Percentiles rank a stretch among this genome's conserved stretches.
These are phyloP conservation scores for Leccinum griseonigrum DNA, from an alignment of 1,284 basidiomycete species.

Conservation along the genomic window DNA sequence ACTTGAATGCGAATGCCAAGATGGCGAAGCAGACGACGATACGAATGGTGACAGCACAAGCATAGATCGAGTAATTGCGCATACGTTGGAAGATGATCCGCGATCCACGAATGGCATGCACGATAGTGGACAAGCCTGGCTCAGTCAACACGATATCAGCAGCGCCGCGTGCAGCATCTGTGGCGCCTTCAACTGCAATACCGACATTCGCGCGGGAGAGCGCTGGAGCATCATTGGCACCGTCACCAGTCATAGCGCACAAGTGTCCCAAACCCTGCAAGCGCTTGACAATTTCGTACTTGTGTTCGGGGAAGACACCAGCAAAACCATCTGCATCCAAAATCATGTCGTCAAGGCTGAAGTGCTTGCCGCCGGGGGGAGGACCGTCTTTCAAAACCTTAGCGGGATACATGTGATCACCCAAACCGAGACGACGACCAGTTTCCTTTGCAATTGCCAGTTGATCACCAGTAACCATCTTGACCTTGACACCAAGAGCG, in stretches of 20 bases:
- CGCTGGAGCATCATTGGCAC: conserved; percentile 85
- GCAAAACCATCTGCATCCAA: conserved; percentile 79
- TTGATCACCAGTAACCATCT: conserved; percentile 99
- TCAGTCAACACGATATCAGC: conserved; percentile 85
- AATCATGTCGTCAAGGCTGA: conserved; percentile 78
- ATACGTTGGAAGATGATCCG: conserved; percentile 89
- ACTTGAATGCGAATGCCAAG: conserved; percentile 88
- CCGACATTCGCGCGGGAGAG: conserved; percentile 84
- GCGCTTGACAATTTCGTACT: conserved; percentile 82
- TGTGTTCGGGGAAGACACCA: conserved; percentile 88
- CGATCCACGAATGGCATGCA: conserved; percentile 82
- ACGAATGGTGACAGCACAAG: conserved; percentile 91
- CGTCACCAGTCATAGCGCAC: conserved; percentile 83
- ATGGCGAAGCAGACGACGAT: conserved; percentile 97
- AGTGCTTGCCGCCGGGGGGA: conserved; percentile 64
- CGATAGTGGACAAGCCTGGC: conserved; percentile 84
- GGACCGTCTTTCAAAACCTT: conserved; percentile 83
- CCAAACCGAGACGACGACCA: conserved; percentile 92
- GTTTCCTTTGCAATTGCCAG: conserved; percentile 99
- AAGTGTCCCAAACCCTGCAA: conserved; percentile 78
- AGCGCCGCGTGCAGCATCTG: conserved; percentile 82
- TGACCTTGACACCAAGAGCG: conserved; percentile 95
- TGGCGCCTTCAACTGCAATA: conserved; percentile 87
- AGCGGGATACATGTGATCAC: conserved; percentile 86
- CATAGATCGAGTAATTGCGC: conserved; percentile 83